A percentile compares a stretch with the other conserved stretches of the same genome.
Evolutionary conservation across 768 basidiomycete genomes (phyloP).

Genomic region (Boletus pseudopeckii): DNA sequence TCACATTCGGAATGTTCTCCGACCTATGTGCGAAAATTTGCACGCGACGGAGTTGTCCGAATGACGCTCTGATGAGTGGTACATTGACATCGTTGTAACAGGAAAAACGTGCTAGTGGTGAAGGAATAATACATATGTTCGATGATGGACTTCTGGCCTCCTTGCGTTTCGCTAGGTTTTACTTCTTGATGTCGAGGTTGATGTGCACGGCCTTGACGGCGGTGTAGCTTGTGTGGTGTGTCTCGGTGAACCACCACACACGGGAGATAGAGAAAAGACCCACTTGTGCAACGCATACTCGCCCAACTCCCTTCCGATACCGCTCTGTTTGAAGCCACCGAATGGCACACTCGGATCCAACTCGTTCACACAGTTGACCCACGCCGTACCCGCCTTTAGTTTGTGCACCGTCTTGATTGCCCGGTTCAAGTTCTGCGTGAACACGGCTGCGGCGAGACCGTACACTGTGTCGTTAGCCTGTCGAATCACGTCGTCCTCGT

Average conservation of each 20-base stretch:
- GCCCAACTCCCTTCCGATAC: constrained; percentile 78
- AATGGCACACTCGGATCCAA: constrained; percentile 55
- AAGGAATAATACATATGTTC: background rate
- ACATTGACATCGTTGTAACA: background rate
- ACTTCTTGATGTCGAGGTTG: constrained; percentile 39
- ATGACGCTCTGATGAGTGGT: background rate
- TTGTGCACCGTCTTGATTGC: constrained; percentile 70
- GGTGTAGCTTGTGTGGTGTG: constrained; percentile 14
- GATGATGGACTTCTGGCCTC: background rate
- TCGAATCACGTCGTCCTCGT: constrained; percentile 59
- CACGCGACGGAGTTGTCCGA: background rate
- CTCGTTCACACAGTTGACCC: constrained; percentile 45
- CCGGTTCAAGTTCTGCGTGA: constrained; percentile 73
- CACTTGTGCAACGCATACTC: constrained; percentile 65
- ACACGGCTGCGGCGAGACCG: constrained; percentile 86
- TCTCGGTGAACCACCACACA: background rate
- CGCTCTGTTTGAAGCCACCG: constrained; percentile 83
- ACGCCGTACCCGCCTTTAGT: constrained; percentile 79
- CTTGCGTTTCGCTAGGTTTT: background rate
- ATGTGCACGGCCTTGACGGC: constrained; percentile 37
- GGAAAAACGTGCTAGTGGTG: too few relatives aligned
- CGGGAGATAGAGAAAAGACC: constrained; percentile 17
- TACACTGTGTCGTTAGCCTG: constrained; percentile 86
- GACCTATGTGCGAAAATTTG: too few relatives aligned
- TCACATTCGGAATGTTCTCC: too few relatives aligned